Evolutionary conservation across 1,284 basidiomycete species (phyloP), one percentile per base, ranked within the genome.

Genomic region (Trichosporon asahii): DNA sequence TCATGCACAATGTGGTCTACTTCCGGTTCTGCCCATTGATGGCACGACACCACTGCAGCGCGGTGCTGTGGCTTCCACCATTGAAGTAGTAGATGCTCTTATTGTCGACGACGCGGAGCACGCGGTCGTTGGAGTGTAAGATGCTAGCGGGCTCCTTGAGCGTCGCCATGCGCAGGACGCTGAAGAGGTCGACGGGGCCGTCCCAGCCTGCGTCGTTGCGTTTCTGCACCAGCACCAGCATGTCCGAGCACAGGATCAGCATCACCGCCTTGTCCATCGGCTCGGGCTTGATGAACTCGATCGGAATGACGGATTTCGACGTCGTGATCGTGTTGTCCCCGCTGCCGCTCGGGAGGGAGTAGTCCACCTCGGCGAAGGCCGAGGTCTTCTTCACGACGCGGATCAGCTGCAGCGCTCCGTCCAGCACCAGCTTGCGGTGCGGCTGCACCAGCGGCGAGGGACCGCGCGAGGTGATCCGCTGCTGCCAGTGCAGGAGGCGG

Each of bases 371-470:
- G 75, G 93, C 91, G 11, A 90, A 89, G n/a, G 92, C 88, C 25
- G 90, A 88, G 2, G 91, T 88, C 81, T 96, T 95, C 76, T 95
- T 91, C 66, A 98, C 94, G 60, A 97, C 90, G 31, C 94, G 89
- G 12, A 91, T 93, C 40, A 98, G 85, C 66, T 90, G 86, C 64
- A 97, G 83, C 23, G 88, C 86, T 15, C 95, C 95, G 77, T 95
- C 93, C 89, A 95, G 91, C 70, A 95, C 91, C 46, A 95, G 88
- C 70, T 89, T 93, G 87, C 96, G 90, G 85, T 99, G 97, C 15
- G 96, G 97, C 82, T 99, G 97, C 31, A 99, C 97, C 55, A 99
- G 86, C 11, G 97, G 95, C 70, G 93, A 95, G 3, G 94, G 93
- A 81, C 97, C 97, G 77, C 89, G 91, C 29, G 93, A 94, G 55